Evolutionary conservation across 2,329 filamentous ascomycete genomes (phyloP).

Genomic region (Capronia coronata): DNA sequence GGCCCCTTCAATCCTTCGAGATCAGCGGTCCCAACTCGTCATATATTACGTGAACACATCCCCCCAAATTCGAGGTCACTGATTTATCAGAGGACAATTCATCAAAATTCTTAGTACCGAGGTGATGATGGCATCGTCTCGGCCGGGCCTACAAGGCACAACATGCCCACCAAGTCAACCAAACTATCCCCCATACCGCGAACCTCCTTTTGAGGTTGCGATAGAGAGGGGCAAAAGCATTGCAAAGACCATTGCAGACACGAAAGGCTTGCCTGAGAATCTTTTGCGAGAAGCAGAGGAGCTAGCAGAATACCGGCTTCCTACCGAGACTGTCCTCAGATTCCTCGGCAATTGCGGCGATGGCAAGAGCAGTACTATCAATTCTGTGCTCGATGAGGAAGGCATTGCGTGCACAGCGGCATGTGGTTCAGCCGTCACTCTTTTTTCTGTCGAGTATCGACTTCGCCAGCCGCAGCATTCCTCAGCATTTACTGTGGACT

Average conservation of each 20-base stretch:
- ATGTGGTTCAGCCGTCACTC: conserved; percentile 4
- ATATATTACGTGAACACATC: no score
- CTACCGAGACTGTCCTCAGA: conserved; percentile 1
- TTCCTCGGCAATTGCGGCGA: conserved; percentile 6
- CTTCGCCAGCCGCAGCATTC: neutral
- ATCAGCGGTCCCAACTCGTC: no score
- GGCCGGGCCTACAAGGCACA: neutral
- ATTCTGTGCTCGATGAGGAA: neutral
- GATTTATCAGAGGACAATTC: no score
- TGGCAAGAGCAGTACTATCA: conserved; percentile 10
- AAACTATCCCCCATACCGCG: neutral
- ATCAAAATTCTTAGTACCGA: no score
- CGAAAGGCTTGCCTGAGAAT: neutral
- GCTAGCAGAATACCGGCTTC: neutral
- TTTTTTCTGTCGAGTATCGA: conserved; percentile 6
- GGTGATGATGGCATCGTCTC: conserved; percentile 24
- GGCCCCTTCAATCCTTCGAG: no score
- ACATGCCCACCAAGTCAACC: neutral
- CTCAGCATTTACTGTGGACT: neutral
- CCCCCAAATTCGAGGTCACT: no score
- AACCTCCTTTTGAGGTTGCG: neutral
- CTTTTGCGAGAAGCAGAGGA: neutral
- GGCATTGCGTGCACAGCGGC: conserved; percentile 4
- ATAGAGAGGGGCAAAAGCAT: neutral
- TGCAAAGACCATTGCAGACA: neutral